Base-by-base conservation (phyloP, 2,329 filamentous ascomycete species). In the Epichloe coenophiala region DNA sequence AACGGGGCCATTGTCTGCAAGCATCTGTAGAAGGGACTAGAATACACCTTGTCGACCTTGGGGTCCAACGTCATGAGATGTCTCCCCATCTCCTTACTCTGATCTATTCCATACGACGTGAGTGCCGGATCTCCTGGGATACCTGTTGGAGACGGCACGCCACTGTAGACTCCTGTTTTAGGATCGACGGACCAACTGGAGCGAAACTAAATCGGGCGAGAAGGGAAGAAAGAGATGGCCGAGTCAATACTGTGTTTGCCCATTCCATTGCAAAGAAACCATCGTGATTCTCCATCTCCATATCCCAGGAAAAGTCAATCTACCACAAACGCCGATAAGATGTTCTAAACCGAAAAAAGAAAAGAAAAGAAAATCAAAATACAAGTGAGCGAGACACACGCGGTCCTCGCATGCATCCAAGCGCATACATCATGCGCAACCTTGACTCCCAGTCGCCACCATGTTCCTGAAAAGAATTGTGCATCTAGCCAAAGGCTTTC, bases 121-220 rank as follows among this genome's bases (percentile, higher is more conserved):
- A 98, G 77, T 9, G 88, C 83, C 44, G 90, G 90, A 63, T 98
- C 93, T 27, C 86, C 85, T 4, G 90, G 77, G 56, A 95, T 89
- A 49, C 87, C 86, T 5, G 93, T 97, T 1, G 93, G 91, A 38
- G 87, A 88, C 41, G 76, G 80, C 57, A 93, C 80, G 52, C 74
- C 73, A 49, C 76, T 78, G 71, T 97, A 97, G 58, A 75, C 76
- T 49, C 93, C 91, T 38, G 87, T 91, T 54, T 76, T 71, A 44
- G 82, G 80, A 68, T 97, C 83, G 54, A 97, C 87, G 42, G 80
- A 80, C 88, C 90, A 97, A 65, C 86, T 89, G 56, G 86, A 84
- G 55, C 93, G 88, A 68, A 95, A 95, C 90, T 94, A 66, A 43
- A 41, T 15, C 38, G 36, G 15, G 23, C 23, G 15, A 35, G 51